Evolutionary conservation across 768 basidiomycete genomes (phyloP), one percentile per base, ranked within the genome.

Genomic region (Leccinum broughii): DNA sequence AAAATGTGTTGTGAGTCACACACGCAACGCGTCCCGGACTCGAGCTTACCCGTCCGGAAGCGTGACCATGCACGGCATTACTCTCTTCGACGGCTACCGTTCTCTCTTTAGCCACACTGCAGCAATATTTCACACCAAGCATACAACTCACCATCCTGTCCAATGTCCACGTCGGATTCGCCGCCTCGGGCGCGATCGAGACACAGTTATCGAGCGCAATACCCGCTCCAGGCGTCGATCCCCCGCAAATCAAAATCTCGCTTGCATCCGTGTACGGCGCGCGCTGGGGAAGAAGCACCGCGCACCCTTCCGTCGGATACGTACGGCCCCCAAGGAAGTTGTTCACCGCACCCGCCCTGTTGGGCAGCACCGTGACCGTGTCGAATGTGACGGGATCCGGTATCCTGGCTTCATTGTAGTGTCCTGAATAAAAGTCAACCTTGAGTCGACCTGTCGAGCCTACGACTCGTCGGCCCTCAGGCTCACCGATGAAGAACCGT

Each of bases 341-440:
- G 62, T 83, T 85, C 51, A 92, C 91, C 1, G 86, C 78, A 0
- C 86, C 90, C 0, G 91, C 90, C 62, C 88, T 85, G 64, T 90
- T 89, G 15, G 91, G 91, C 5, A 91, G 72, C 7, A 76, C 73
- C 6, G 73, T 73, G 56, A 85, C 71, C 0, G 90, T 92, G 22
- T 78, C 72, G 62, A 92, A 90, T 1, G 83, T 88, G 11, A 69
- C 76, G 0, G 87, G 85, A 59, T 92, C 81, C 28, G 92, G 76
- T 61, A 92, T 83, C 15, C 90, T 85, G 1, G 90, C 91, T 72
- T 92, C 88, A 62, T 93, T 92, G 76, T 85, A 92, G 67, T 92
- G 92, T 0, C 80, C 89, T 90, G 60, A 30, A 37, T 13, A 24
- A 4, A 3, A n/a, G 22, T 17, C 1, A 50, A 11, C 4, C 9